Base-by-base conservation (phyloP, 75 land plant genomes). In the Selaginella tamariscina region DNA sequence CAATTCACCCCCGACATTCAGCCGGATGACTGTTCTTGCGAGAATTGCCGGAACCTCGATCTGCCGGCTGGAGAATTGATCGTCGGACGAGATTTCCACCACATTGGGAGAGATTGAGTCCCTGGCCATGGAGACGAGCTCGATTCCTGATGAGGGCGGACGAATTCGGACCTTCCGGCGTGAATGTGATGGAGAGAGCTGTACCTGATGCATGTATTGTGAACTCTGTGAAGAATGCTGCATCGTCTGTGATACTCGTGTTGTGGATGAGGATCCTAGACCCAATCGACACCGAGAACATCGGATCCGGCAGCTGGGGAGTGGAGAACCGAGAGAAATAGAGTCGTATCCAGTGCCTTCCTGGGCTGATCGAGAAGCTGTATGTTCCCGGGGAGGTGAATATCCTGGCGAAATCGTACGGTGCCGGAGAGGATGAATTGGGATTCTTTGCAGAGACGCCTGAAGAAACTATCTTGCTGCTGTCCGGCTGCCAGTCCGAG, bases 301-400 rank as follows among this genome's bases (percentile, higher is more conserved):
- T 5, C 49, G 49, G 11, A n/a, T n/a, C n/a, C n/a, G n/a, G n/a
- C n/a, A n/a, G n/a, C n/a, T n/a, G n/a, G n/a, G n/a, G n/a, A n/a
- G n/a, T n/a, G n/a, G n/a, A n/a, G n/a, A n/a, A n/a, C 11, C 49
- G 49, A 5, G 49, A 39, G 49, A 39, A 39, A 15, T 39, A 15
- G 49, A 93, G 88, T 9, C 98, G 82, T 8, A 93, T 32, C 91
- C 96, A 93, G 62, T 87, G 86, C 31, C 83, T 82, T 0, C 97
- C 97, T 0, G 85, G 79, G 24, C 73, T 29, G 70, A 91, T 56
- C 23, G 64, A 63, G 65, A 93, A 85, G 27, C 70, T 81, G 75
- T 87, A 89, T 21, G 80, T 71, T 20, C 84, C 75, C 22, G 71
- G 32, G 8, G 84, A 31, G 0, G 54, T 66, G 78, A 85, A 90